phyloP scores from a whole-genome alignment of 495 filamentous ascomycete genomes.

The Trypethelium eluteriae region DNA sequence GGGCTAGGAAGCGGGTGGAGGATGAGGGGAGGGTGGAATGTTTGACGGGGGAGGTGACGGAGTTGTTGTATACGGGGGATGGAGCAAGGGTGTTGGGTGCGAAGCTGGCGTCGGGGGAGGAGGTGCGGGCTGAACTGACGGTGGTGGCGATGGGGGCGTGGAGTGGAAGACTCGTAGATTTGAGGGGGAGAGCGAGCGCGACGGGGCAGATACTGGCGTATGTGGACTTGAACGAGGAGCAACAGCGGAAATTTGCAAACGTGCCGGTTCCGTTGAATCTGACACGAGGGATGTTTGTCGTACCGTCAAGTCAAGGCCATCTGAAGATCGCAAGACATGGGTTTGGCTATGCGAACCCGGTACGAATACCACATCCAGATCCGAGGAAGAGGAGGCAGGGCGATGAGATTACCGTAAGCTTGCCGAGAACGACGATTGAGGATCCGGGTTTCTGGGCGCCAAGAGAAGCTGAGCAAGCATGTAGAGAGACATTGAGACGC shows the following conservation, averaged over 20 bases:
- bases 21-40: slow-evolving; percentile 55
- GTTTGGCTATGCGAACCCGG: slow-evolving; percentile 73
- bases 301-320: slow-evolving; percentile 61
- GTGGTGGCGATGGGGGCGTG: slow-evolving; percentile 82
- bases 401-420: slow-evolving; percentile 39
- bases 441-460: slow-evolving; percentile 44
- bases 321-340: slow-evolving; percentile 79
- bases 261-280: slow-evolving; percentile 76
- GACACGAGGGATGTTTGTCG: slow-evolving; percentile 70
- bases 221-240: slow-evolving; percentile 58
- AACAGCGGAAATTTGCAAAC: slow-evolving; percentile 53
- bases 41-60: slow-evolving; percentile 51
- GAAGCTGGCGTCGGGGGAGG: slow-evolving; percentile 44
- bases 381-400: slow-evolving; percentile 12
- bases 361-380: slow-evolving; percentile 31
- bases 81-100: slow-evolving; percentile 44
- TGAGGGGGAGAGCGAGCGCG: slow-evolving; percentile 64
- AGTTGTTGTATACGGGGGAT: slow-evolving; percentile 39
- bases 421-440: slow-evolving; percentile 42
- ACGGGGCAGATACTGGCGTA: slow-evolving; percentile 79
- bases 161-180: slow-evolving; percentile 67
- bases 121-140: slow-evolving; percentile 60
- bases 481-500: slow-evolving; percentile 52
- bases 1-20: slow-evolving; percentile 47
- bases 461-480: slow-evolving; percentile 51